Evolutionary conservation across 495 filamentous ascomycete genomes (phyloP).

Genomic region (Hypoxylon crocopeplum): DNA sequence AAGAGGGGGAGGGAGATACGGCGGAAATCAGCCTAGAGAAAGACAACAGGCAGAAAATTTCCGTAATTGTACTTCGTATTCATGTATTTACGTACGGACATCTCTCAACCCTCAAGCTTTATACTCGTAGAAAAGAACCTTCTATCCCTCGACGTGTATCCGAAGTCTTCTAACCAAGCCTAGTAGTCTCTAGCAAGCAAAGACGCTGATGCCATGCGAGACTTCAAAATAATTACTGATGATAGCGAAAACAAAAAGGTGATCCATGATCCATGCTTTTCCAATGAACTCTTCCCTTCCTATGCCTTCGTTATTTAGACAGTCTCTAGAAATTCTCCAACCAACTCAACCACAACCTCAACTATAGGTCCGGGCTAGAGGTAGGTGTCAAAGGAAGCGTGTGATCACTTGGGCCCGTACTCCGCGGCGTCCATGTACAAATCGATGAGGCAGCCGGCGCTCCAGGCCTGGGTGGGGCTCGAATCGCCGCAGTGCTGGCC

Average conservation of each 20-base stretch:
- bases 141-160: conserved; percentile 1
- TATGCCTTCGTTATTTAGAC: background rate
- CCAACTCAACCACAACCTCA: too few species aligned
- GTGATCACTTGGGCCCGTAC: conserved; percentile 48
- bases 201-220: background rate
- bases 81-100: conserved; percentile 2
- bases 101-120: background rate
- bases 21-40: too few species aligned
- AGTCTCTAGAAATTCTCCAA: background rate
- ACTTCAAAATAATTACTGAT: too few species aligned
- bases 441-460: conserved; percentile 90
- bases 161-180: background rate
- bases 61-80: conserved; percentile 17
- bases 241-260: too few species aligned
- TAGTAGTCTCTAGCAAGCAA: background rate
- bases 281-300: background rate
- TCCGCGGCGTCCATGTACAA: conserved; percentile 86
- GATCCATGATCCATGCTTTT: background rate
- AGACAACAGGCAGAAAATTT: too few species aligned
- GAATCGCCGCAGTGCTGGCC: conserved; percentile 87
- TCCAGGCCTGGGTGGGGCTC: conserved; percentile 95
- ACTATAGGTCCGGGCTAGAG: too few species aligned
- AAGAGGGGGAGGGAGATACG: too few species aligned
- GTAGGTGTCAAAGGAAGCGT: too few species aligned
- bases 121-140: background rate